phyloP scores from a whole-genome alignment of 148 eudicot species.

The Persicaria maculosa region DNA sequence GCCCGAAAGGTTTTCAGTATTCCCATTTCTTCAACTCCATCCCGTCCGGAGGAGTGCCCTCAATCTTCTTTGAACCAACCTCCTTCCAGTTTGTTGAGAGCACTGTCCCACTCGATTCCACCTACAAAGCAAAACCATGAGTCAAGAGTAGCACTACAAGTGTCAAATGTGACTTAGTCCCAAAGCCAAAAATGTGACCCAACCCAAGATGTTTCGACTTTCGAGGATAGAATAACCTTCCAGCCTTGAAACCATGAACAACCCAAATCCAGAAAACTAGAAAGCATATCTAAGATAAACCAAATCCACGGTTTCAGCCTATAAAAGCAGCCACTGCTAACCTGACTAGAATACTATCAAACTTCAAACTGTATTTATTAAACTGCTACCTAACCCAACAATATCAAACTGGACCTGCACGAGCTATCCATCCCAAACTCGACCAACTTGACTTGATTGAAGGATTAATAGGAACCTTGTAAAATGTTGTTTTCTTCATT shows the following conservation, averaged over 20 bases:
- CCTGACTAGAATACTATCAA: background rate
- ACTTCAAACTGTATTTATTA: too few species aligned
- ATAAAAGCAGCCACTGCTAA: background rate
- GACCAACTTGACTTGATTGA: background rate
- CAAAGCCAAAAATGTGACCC: background rate
- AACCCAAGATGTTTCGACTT: background rate
- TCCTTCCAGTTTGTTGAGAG: constrained; percentile 97
- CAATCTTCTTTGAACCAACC: constrained; percentile 82
- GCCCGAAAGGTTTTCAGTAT: constrained; percentile 17
- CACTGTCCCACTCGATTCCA: constrained; percentile 90
- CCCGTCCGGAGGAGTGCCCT: constrained; percentile 82
- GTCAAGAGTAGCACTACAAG: background rate
- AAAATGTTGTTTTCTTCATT: too few species aligned
- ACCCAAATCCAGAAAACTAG: background rate
- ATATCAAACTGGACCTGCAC: too few species aligned
- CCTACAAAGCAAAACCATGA: constrained; percentile 31
- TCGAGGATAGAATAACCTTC: background rate
- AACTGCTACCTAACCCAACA: background rate
- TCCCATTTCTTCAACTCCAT: constrained; percentile 98
- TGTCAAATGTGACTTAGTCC: background rate
- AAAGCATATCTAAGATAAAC: background rate
- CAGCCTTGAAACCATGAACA: background rate
- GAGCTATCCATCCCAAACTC: background rate
- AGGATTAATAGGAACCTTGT: background rate
- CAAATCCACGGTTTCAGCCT: background rate